Evolutionary conservation across 805 yeast genomes (phyloP), one percentile per base, ranked within the genome.

Genomic region (Yarrowia hollandica): DNA sequence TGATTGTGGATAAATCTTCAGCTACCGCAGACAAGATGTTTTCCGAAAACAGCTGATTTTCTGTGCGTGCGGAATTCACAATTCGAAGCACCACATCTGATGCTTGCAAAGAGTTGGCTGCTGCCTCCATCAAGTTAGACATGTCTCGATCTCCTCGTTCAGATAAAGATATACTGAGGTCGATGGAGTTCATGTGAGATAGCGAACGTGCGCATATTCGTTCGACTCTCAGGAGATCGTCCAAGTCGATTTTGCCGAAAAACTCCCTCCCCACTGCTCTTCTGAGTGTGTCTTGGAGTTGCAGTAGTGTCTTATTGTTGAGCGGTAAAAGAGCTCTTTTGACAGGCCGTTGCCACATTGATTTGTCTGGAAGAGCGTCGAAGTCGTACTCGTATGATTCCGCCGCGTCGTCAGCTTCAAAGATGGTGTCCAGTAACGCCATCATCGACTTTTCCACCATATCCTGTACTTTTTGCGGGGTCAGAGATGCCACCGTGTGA

Each of bases 21-120:
- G 55, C 39, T 3, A 48, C 30, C 1, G 38, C 11, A 9, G 39
- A 48, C 3, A 48, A 16, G 3, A 21, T 6, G 38, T 52, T 37
- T 21, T 52, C 58, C 3, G 44, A 35, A n/a, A 52, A 52, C 15
- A 52, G 44, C 44, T 52, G 58, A n/a, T 52, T 35, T 10, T 52
- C 58, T 10, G 21, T 26, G 5, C 58, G 16, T 4, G 42, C 33
- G 3, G 44, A 35, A 14, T 35, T 35, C 12, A 35, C 42, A 11
- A 52, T 52, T 11, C 58, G 18, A 5, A 52, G 16, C 1, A 52
- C 15, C 19, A 52, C 44, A 14, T 52, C 44, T 5, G 44, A 22
- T 6, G 58, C 58, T 14, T 30, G 12, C 3, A 35, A 11, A 6
- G 58, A 25, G 44, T 52, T 52, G 15, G 44, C 25, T 4, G 58